A percentile compares a stretch with the other conserved stretches of the same genome.
Evolutionary conservation across 306 rosid genomes (phyloP).

Genomic region (Abrus pulchellus): DNA sequence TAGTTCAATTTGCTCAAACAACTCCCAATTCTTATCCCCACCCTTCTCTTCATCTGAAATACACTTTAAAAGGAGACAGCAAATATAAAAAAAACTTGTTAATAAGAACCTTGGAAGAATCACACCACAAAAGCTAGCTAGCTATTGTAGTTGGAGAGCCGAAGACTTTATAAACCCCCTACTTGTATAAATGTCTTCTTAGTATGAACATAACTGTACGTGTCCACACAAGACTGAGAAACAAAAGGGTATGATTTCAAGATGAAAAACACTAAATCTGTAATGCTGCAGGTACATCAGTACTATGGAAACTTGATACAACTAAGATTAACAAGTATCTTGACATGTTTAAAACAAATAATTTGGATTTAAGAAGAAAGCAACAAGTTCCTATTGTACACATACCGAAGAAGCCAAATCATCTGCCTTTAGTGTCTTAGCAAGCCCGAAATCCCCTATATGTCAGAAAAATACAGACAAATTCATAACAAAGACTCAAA

Average conservation of each 20-base stretch:
- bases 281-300: constrained; percentile 9
- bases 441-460: constrained; percentile 97
- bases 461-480: constrained; percentile 44
- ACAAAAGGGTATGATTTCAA: not conserved
- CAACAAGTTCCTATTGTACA: constrained; percentile 42
- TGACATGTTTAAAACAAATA: not conserved
- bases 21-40: constrained; percentile 9
- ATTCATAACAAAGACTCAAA: constrained; percentile 43
- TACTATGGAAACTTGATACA: constrained; percentile 16
- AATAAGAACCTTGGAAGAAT: too few relatives aligned
- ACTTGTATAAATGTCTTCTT: not conserved
- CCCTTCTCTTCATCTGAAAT: not conserved
- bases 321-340: constrained; percentile 16
- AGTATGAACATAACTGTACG: not conserved
- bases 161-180: too few relatives aligned
- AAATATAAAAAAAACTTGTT: not conserved
- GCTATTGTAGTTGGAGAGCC: too few relatives aligned
- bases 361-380: constrained; percentile 15
- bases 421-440: constrained; percentile 95
- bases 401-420: constrained; percentile 99
- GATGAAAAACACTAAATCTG: constrained; percentile 16
- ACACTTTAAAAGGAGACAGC: not conserved
- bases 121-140: too few relatives aligned
- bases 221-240: not conserved
- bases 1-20: constrained; percentile 13